A percentile compares a stretch with the other conserved stretches of the same genome.
Evolutionary conservation across 345 rosid species (phyloP).

Genomic region (Brassica carinata): DNA sequence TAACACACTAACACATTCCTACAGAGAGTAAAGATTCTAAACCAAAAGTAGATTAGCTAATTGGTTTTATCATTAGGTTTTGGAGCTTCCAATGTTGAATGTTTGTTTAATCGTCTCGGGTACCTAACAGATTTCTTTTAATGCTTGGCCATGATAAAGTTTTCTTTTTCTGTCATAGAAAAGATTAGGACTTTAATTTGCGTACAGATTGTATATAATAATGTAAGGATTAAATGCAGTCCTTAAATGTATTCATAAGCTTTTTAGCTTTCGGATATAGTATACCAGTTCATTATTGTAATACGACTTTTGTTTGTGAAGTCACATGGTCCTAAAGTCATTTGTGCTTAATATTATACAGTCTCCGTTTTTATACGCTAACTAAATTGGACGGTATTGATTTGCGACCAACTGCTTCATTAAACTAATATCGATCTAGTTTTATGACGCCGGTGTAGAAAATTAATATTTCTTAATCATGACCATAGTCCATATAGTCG

Average conservation of each 20-base stretch:
- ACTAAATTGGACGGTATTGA: slow-evolving; percentile 31
- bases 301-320: slow-evolving; percentile 41
- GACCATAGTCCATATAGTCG: neutral
- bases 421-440: slow-evolving; percentile 16
- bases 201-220: slow-evolving; percentile 9
- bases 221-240: neutral
- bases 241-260: slow-evolving; percentile 5
- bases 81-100: slow-evolving; percentile 42
- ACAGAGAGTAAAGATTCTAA: neutral
- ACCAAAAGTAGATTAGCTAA: neutral
- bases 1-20: neutral
- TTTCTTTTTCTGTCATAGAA: neutral
- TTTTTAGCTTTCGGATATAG: slow-evolving; percentile 23
- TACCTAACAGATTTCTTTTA: slow-evolving; percentile 12
- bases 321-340: slow-evolving; percentile 60
- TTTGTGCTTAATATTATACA: slow-evolving; percentile 47
- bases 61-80: slow-evolving; percentile 19
- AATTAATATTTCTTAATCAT: slow-evolving; percentile 18
- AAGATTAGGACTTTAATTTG: slow-evolving; percentile 30
- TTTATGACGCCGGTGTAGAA: slow-evolving; percentile 29
- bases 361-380: slow-evolving; percentile 12
- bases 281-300: slow-evolving; percentile 34
- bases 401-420: slow-evolving; percentile 27
- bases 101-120: slow-evolving; percentile 42
- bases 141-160: slow-evolving; percentile 12